These are phyloP conservation scores for Pleurotus djamor DNA, from an alignment of 768 basidiomycete species.

Conservation along the genomic window DNA sequence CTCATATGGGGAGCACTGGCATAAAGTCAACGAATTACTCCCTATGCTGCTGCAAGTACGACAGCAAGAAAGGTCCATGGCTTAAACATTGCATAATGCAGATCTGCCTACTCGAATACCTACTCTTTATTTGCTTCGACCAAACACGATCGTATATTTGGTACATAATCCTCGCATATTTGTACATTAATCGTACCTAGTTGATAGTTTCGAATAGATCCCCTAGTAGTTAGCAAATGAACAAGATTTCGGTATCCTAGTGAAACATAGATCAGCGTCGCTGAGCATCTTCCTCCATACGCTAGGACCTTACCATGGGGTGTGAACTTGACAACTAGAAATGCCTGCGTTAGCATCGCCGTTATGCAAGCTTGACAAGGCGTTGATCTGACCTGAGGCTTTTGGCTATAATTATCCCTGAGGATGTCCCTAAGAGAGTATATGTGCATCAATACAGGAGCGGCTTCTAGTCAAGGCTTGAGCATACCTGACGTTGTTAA, in stretches of 20 bases:
- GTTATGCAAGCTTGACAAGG: not conserved
- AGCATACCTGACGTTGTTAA: constrained; percentile 21
- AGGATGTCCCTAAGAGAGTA: constrained; percentile 45
- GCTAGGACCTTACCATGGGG: constrained; percentile 46
- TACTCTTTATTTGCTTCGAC: no score
- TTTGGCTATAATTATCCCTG: constrained; percentile 48
- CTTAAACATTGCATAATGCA: no score
- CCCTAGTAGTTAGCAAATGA: constrained; percentile 18
- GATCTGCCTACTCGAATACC: no score
- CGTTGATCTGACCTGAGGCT: constrained; percentile 46
- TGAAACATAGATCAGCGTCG: no score
- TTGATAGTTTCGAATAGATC: not conserved
- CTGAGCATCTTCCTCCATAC: no score
- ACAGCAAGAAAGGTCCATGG: not conserved
- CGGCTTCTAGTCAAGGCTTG: no score
- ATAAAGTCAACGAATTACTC: not conserved
- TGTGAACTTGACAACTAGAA: constrained; percentile 33
- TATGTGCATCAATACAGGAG: constrained; percentile 12
- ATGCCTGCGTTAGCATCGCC: no score
- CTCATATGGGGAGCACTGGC: not conserved
- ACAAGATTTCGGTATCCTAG: constrained; percentile 27
- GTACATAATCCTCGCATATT: no score
- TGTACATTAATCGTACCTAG: not conserved
- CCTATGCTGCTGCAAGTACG: not conserved
- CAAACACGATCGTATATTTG: no score